Evolutionary conservation across 2,329 filamentous ascomycete genomes (phyloP).

Genomic region (Fusarium verrucosum): DNA sequence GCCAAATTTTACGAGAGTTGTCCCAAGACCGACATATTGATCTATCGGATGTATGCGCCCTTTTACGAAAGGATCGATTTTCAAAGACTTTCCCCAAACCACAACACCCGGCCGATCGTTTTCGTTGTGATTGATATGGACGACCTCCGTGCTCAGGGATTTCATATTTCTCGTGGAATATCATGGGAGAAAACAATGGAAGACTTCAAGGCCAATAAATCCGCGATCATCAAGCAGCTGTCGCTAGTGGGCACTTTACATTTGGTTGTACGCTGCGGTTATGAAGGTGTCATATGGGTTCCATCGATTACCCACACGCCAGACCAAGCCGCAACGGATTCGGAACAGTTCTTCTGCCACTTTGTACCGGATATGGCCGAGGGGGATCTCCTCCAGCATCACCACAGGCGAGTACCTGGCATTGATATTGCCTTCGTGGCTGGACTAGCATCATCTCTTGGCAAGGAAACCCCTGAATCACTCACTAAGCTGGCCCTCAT

Average conservation of each 20-base stretch:
- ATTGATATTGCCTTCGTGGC: not conserved
- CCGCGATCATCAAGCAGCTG: not conserved
- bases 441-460: not conserved
- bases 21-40: not conserved
- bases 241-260: not conserved
- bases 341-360: not conserved
- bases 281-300: not conserved
- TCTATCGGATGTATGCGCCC: not conserved
- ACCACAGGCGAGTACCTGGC: not conserved
- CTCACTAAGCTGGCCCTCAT: not conserved
- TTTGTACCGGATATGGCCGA: not conserved
- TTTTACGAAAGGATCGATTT: not conserved
- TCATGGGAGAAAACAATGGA: constrained; percentile 9
- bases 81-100: not conserved
- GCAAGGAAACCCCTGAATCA: not conserved
- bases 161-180: not conserved
- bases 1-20: no score
- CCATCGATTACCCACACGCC: no score
- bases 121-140: not conserved
- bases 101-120: not conserved
- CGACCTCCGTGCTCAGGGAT: not conserved
- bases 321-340: no score
- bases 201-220: not conserved
- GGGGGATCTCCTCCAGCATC: not conserved
- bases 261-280: not conserved